Conservation (phyloP, 1,284 basidiomycete genomes). For the Sporisorium iseilematis-ciliati region DNA sequence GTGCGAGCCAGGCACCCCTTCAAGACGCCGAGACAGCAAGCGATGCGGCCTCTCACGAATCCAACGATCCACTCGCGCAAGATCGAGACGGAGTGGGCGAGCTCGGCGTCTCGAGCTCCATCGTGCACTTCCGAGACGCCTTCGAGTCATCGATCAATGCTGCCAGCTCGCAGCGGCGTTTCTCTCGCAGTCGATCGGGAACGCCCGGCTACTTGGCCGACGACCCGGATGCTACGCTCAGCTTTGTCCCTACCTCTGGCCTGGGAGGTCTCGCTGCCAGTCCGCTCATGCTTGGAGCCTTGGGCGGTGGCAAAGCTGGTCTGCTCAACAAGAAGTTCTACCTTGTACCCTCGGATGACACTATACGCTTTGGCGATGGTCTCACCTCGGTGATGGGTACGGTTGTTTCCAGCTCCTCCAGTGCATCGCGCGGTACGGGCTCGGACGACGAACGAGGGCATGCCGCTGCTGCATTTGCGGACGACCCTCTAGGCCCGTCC, state of each 20-base stretch:
- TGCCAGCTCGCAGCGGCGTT: conserved; percentile 18
- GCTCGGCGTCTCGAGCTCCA: conserved; percentile 53
- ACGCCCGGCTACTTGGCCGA: conserved; percentile 16
- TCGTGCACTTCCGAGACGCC: conserved; percentile 47
- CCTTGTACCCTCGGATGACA: conserved; percentile 81
- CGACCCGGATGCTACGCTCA: conserved; percentile 14
- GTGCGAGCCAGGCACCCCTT: neutral
- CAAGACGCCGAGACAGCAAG: conserved; percentile 25
- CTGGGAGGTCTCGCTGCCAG: conserved; percentile 49
- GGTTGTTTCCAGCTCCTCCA: conserved; percentile 4
- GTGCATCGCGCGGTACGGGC: conserved; percentile 6
- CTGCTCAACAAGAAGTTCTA: conserved; percentile 73
- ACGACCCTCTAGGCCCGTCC: conserved; percentile 36
- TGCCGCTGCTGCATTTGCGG: conserved; percentile 7
- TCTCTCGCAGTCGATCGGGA: conserved; percentile 28
- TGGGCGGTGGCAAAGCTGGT: conserved; percentile 30
- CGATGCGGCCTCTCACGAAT: conserved; percentile 18
- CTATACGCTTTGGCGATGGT: conserved; percentile 82
- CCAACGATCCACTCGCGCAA: conserved; percentile 1
- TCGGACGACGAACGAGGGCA: conserved; percentile 18
- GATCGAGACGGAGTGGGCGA: conserved; percentile 39
- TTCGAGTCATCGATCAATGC: conserved; percentile 22
- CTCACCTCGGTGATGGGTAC: conserved; percentile 70
- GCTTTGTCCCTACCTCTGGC: conserved; percentile 12
- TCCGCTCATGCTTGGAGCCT: conserved; percentile 40